Base-by-base conservation (phyloP, 1,284 basidiomycete genomes). In the Chalciporus piperatoides region DNA sequence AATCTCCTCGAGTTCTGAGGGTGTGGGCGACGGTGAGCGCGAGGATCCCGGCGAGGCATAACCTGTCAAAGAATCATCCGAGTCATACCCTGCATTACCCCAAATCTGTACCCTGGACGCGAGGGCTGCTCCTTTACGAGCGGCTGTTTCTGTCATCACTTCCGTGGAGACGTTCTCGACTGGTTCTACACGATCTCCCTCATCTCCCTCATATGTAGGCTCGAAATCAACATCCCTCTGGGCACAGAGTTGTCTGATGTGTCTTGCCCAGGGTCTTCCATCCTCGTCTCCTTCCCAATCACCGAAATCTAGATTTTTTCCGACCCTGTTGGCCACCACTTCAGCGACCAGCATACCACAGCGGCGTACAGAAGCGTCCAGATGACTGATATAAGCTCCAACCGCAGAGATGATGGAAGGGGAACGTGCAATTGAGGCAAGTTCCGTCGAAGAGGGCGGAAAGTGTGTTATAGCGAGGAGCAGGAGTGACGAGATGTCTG, bases 271-370 rank as follows among this genome's bases (percentile, higher is more conserved):
- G 19, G 70, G 70, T 52, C 74, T 82, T 4, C 81, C 85, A n/a
- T 81, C 77, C 1, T 82, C 84, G 0, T 79, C 74, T 1, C 88
- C 92, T 3, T 90, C 85, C 96, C 96, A 98, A 36, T 78, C 80
- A 0, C 79, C 83, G 56, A 98, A 98, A 51, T 81, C 75, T 6
- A 98, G 75, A 37, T 77, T 76, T 65, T 86, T 88, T 0, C 81
- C 77, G 3, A 75, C 72, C 30, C 72, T 70, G 6, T 71, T 67
- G 1, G 89, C 86, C 11, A 89, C 76, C 44, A 88, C 71, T 67
- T 99, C 96, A 0, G 91, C 96, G 0, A 84, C 82, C 10, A 98
- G 78, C 94, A 98, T 97, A 2, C 96, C 96, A 56, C 92, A 86
- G n/a, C 86, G 77, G 2, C 95, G 84, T 11, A 97, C 78, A 2